These are phyloP conservation scores for Plasmodium vivax DNA, from an alignment of 169 alveolate species.

Conservation along the genomic window DNA sequence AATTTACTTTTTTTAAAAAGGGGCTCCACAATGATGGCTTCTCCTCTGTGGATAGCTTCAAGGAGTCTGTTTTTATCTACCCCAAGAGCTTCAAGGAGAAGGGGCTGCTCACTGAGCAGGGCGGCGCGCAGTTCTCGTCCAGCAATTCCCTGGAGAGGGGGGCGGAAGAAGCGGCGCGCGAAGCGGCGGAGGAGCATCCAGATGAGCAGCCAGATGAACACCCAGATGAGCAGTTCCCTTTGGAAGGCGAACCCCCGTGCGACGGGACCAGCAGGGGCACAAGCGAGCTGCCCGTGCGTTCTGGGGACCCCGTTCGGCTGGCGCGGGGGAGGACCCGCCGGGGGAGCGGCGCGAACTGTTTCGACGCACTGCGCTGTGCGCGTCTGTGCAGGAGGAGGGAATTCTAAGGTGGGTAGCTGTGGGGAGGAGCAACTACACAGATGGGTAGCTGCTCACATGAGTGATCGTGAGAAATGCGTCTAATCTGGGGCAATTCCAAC, in stretches of 20 bases:
- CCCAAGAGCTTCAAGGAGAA: not conserved
- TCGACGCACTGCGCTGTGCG: not conserved
- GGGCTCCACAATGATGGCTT: not conserved
- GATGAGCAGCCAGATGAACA: not conserved
- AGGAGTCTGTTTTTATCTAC: not conserved
- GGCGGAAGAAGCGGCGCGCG: not conserved
- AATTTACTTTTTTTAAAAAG: conserved; percentile 40
- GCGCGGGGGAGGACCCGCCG: not conserved
- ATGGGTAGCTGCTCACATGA: not conserved
- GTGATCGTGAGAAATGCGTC: not conserved
- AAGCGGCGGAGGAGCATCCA: not conserved
- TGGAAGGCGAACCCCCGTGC: not conserved
- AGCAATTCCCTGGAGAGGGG: not conserved
- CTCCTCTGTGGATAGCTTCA: not conserved
- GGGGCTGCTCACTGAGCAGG: not conserved
- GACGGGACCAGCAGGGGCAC: not conserved
- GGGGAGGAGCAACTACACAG: not conserved
- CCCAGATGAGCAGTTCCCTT: not conserved
- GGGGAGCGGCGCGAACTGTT: not conserved
- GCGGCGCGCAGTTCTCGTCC: not conserved
- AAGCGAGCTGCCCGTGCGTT: not conserved
- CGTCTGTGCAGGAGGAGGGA: not conserved
- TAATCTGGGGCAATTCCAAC: not conserved
- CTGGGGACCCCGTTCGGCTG: not conserved
- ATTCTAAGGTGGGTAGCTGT: not conserved